Conservation (phyloP, 1,139 yeast genomes). For the Zygoascus hellenicus region DNA sequence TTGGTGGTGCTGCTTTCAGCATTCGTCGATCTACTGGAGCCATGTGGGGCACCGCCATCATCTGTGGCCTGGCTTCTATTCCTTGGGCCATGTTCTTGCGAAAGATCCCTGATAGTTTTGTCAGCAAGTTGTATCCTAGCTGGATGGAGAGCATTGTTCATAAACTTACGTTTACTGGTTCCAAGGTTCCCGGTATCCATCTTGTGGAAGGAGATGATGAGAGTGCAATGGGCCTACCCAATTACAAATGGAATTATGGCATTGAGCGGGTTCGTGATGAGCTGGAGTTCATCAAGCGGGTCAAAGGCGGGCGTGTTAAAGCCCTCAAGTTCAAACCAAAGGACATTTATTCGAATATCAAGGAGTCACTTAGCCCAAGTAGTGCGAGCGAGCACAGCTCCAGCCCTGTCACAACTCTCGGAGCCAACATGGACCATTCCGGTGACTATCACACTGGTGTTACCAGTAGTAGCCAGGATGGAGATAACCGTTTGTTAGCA, state of each 20-base stretch:
- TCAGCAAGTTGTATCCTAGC: conserved; percentile 61
- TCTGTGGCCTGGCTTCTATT: conserved; percentile 76
- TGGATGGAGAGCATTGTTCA: conserved; percentile 46
- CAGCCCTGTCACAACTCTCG: not conserved
- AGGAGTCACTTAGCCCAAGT: conserved; percentile 25
- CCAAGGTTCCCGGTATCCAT: conserved; percentile 18
- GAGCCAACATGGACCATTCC: not conserved
- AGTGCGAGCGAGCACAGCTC: conserved; percentile 9
- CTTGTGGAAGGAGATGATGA: conserved; percentile 24
- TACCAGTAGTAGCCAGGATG: not conserved
- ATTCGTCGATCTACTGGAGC: conserved; percentile 70
- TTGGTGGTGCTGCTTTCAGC: conserved; percentile 94
- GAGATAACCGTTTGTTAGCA: conserved; percentile 17
- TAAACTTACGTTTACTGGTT: conserved; percentile 27
- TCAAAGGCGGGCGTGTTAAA: conserved; percentile 39
- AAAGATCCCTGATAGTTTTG: conserved; percentile 78
- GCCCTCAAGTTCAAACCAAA: conserved; percentile 33
- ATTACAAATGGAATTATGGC: conserved; percentile 38
- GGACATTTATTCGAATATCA: conserved; percentile 25
- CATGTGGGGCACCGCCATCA: conserved; percentile 85
- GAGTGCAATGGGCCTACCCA: conserved; percentile 11
- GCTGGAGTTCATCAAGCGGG: conserved; percentile 32
- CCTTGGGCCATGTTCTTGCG: conserved; percentile 77
- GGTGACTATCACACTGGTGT: not conserved
- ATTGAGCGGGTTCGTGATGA: conserved; percentile 39